These are phyloP conservation scores for Alternaria angustiovoidea DNA, from an alignment of 2,329 filamentous ascomycete species.

Conservation along the genomic window DNA sequence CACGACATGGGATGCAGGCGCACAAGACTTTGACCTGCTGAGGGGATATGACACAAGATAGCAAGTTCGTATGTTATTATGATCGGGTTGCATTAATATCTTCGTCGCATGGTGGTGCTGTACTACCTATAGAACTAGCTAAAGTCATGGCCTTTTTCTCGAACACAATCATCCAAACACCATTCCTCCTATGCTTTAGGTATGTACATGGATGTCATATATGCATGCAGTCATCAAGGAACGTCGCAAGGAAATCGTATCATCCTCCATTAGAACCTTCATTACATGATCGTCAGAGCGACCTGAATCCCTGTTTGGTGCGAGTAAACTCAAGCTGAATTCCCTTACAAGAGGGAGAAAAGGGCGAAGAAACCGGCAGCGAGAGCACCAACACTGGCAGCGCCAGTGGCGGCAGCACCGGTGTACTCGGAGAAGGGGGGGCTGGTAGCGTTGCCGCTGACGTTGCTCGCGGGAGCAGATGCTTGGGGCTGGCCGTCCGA, in stretches of 20 bases:
- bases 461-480: conserved; percentile 17
- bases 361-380: conserved; percentile 40
- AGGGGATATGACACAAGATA: neutral
- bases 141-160: neutral
- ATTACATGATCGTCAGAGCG: conserved; percentile 7
- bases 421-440: conserved; percentile 30
- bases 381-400: conserved; percentile 34
- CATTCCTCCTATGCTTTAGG: conserved; percentile 7
- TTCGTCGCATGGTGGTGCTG: neutral
- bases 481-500: conserved; percentile 33
- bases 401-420: conserved; percentile 38
- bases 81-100: neutral
- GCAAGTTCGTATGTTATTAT: neutral
- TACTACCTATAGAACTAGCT: conserved; percentile 1
- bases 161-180: neutral
- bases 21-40: neutral
- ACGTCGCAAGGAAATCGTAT: conserved; percentile 11
- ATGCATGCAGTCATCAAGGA: conserved; percentile 17
- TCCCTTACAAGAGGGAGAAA: conserved; percentile 41
- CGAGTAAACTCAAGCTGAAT: neutral
- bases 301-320: neutral
- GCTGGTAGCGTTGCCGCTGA: conserved; percentile 21
- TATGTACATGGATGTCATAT: conserved; percentile 13
- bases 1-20: too few relatives aligned
- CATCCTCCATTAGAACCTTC: conserved; percentile 12